Conservation (phyloP, 2,329 filamentous ascomycete genomes). For the Aureobasidium sp. region DNA sequence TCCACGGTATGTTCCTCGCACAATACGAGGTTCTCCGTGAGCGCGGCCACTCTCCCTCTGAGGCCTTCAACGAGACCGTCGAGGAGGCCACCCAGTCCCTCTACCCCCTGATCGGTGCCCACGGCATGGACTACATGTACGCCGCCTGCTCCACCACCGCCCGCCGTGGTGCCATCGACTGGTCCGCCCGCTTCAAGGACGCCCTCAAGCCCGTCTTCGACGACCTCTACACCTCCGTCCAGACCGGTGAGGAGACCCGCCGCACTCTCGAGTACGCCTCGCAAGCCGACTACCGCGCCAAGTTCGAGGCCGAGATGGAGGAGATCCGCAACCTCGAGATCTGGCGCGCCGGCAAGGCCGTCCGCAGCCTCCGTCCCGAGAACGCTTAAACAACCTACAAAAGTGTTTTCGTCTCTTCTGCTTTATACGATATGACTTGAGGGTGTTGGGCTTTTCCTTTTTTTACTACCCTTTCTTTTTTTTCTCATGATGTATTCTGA, state of each 20-base stretch:
- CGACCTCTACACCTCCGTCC: slow-evolving; percentile 87
- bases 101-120: slow-evolving; percentile 92
- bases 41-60: slow-evolving; percentile 91
- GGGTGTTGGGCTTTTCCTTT: neutral
- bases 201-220: slow-evolving; percentile 99
- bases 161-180: slow-evolving; percentile 97
- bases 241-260: slow-evolving; percentile 87
- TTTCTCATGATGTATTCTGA: slow-evolving; percentile 9
- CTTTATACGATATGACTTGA: slow-evolving; percentile 6
- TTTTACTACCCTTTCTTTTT: neutral
- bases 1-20: slow-evolving; percentile 99
- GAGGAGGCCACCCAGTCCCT: slow-evolving; percentile 98
- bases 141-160: slow-evolving; percentile 98
- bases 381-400: slow-evolving; percentile 20
- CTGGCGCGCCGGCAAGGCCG: slow-evolving; percentile 97
- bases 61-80: slow-evolving; percentile 99
- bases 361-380: slow-evolving; percentile 48
- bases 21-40: slow-evolving; percentile 99
- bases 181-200: slow-evolving; percentile 95
- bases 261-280: slow-evolving; percentile 96
- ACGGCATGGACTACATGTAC: slow-evolving; percentile 99
- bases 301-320: slow-evolving; percentile 96
- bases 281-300: slow-evolving; percentile 90
- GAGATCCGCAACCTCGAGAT: slow-evolving; percentile 98
- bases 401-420: neutral